Evolutionary conservation across 805 yeast genomes (phyloP), one percentile per base, ranked within the genome.

Genomic region (Saccharomyces mikatae): DNA sequence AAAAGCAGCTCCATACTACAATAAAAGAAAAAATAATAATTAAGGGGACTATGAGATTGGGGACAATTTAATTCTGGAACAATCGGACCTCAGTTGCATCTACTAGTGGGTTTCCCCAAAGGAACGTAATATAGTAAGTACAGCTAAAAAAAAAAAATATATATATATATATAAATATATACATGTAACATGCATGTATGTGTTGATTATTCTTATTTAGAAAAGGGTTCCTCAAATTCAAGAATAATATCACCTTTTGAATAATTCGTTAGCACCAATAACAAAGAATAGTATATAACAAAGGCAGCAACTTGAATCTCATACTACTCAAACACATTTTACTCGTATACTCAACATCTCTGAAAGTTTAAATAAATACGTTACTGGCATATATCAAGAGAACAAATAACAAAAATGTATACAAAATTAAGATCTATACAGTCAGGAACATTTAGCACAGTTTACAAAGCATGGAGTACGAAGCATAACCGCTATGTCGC

Each of bases 361-460:
- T 36, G 41, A 14, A 2, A 6, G 17, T 44, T 44, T 26, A 22
- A 14, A 46, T 24, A 26, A 21, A 14, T 24, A 26, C 30, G 2
- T 13, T 13, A 31, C 14, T n/a, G 14, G 48, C 28, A 46, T 44
- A 31, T 29, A 30, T 4, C 17, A 41, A 17, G 26, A 36, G 13
- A 41, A 24, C 10, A 24, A 3, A 28, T 3, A 21, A 14, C 17
- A 28, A 28, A 22, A 31, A 56, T 56, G 59, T 64, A 64, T 53
- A 57, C 53, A 21, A 56, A 59, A 26, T 54, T 65, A 13, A 53
- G 59, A 41, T 57, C 59, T 41, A 56, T 68, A 9, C 71, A 67
- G 55, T 59, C 66, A 2, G 71, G 71, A n/a, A 62, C 71, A 5
- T 68, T 67, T 48, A 65, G 69, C 52, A 65, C 68, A 0, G 71